phyloP scores from a whole-genome alignment of 1,284 basidiomycete genomes.

The Pholiota adiposa region DNA sequence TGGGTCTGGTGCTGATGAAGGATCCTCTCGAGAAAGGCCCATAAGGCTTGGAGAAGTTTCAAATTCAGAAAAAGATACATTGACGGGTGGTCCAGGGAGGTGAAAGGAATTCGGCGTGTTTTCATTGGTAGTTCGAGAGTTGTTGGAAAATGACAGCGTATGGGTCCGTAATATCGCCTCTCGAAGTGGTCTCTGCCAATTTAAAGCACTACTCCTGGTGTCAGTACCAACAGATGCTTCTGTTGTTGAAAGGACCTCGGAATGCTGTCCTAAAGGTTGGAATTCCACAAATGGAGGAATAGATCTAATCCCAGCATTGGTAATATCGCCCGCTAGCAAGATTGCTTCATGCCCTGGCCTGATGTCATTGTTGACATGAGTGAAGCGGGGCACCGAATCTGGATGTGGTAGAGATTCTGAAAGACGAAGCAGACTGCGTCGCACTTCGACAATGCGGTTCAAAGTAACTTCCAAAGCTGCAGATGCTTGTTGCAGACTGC shows the following conservation, averaged over 20 bases:
- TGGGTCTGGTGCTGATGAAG: slow-evolving; percentile 11
- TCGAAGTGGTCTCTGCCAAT: no score
- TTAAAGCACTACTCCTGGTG: no score
- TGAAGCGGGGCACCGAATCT: slow-evolving; percentile 17
- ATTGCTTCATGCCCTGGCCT: slow-evolving; percentile 41
- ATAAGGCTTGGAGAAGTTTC: not conserved
- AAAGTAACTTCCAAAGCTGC: slow-evolving; percentile 53
- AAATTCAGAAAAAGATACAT: slow-evolving; percentile 9
- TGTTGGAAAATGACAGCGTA: no score
- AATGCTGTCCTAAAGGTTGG: not conserved
- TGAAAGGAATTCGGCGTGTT: not conserved
- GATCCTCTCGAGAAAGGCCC: slow-evolving; percentile 13
- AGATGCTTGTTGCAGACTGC: slow-evolving; percentile 50
- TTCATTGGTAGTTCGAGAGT: no score
- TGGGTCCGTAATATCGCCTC: no score
- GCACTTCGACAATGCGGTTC: slow-evolving; percentile 53
- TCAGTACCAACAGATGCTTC: no score
- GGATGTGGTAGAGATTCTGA: slow-evolving; percentile 35
- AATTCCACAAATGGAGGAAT: no score
- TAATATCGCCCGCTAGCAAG: slow-evolving; percentile 29
- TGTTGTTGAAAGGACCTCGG: no score
- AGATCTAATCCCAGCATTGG: not conserved
- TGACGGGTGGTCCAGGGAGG: not conserved
- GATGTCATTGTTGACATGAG: slow-evolving; percentile 24
- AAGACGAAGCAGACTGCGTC: slow-evolving; percentile 48